phyloP scores from a whole-genome alignment of 345 rosid species.

The Lepidium aucheri region DNA sequence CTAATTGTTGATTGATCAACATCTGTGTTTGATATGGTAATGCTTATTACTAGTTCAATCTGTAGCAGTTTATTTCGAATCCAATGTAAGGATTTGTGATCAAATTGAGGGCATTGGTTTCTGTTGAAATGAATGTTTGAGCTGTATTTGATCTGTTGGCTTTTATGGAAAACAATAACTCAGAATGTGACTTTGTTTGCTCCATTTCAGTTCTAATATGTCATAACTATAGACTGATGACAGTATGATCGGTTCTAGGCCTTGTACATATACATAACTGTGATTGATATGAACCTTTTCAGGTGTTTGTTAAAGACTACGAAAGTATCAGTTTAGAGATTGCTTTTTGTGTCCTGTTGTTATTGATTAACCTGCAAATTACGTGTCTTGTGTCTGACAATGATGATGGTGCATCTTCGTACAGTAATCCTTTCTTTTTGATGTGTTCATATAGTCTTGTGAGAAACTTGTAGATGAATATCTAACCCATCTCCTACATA shows the following conservation, averaged over 20 bases:
- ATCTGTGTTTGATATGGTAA: background rate
- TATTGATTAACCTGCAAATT: background rate
- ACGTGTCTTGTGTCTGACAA: no score
- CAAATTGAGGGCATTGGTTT: background rate
- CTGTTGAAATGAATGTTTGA: background rate
- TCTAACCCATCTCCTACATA: background rate
- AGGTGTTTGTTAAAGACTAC: background rate
- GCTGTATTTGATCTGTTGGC: background rate
- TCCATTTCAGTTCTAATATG: background rate
- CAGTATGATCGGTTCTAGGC: background rate
- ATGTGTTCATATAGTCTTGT: no score
- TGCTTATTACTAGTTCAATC: background rate
- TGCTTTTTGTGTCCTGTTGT: background rate
- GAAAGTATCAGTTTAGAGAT: background rate
- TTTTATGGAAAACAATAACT: background rate
- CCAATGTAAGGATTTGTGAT: background rate
- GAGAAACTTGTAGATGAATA: background rate
- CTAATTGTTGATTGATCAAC: background rate
- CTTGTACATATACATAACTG: background rate
- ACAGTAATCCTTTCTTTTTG: background rate
- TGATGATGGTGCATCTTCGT: background rate
- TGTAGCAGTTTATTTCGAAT: no score
- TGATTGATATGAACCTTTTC: background rate
- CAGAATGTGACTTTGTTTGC: background rate
- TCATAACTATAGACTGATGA: background rate